Evolutionary conservation across 768 basidiomycete species (phyloP), one percentile per base, ranked within the genome.

Genomic region (Psilocybe cyanescens): DNA sequence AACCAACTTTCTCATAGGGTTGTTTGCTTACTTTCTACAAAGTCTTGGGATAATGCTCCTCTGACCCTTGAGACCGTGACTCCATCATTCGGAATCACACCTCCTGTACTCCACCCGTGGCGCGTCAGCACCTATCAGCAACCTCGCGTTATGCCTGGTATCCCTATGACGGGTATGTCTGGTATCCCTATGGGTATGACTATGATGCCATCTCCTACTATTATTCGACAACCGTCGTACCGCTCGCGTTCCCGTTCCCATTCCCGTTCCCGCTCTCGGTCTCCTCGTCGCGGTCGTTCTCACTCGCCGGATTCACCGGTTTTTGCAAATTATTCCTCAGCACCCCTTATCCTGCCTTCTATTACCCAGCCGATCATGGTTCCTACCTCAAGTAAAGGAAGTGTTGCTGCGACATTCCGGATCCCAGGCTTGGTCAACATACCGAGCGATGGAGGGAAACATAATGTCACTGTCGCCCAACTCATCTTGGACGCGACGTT

Each of bases 21-120:
- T 1, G 39, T 30, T 45, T n/a, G 17, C 37, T 6, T 30, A 16
- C 17, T 28, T 49, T 17, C 3, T 33, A 51, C 52, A 12, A 60
- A 78, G 78, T 63, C 71, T 8, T 81, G 80, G 79, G 67, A 68
- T 3, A 72, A 79, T 45, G 74, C 78, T 17, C 72, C 77, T 1
- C 60, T 80, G 3, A 75, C 70, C 1, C 70, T 81, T 2, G 77
- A 81, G 56, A 81, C 80, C 0, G 74, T 73, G 5, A 64, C 62
- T 1, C 79, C 79, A 0, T 76, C 78, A 5, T 80, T 75, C 55
- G 74, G 74, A 8, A 55, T 77, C 6, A 64, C 55, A 8, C 30
- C 81, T 1, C 79, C 80, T 0, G 61, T 58, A 4, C 71, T 81
- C 3, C 33, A 56, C 8, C 69, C 75, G 0, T 79, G 78, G 78